Conservation (phyloP, 352 stramenopile species). For the Phytophthora kernoviae region DNA sequence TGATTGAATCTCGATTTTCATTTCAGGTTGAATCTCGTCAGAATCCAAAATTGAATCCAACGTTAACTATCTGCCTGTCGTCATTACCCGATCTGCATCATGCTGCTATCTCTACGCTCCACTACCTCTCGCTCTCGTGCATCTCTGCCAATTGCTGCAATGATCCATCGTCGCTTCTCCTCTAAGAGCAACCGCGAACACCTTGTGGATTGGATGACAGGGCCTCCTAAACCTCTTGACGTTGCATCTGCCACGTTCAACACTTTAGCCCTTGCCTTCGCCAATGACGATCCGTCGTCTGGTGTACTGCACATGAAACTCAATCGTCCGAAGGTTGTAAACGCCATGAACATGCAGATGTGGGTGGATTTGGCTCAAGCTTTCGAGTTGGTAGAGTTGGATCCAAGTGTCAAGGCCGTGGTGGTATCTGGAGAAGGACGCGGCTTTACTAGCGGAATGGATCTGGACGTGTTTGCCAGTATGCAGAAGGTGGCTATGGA, state of each 20-base stretch:
- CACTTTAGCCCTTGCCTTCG: constrained; percentile 47
- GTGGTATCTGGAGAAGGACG: constrained; percentile 81
- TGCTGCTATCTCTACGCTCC: constrained; percentile 18
- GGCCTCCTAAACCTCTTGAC: constrained; percentile 42
- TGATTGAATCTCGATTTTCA: no score
- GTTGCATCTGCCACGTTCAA: constrained; percentile 49
- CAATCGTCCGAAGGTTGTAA: constrained; percentile 82
- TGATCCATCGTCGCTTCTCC: constrained; percentile 12
- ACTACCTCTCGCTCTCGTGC: constrained; percentile 6
- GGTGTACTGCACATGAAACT: constrained; percentile 83
- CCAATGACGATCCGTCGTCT: constrained; percentile 37
- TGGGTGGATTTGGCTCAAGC: constrained; percentile 78
- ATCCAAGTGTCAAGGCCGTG: constrained; percentile 73
- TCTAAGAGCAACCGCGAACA: constrained; percentile 52
- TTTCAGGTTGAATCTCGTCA: constrained; percentile 24
- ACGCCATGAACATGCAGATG: constrained; percentile 92
- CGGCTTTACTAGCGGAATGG: constrained; percentile 89
- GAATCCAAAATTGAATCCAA: constrained; percentile 8
- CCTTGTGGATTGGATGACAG: constrained; percentile 62
- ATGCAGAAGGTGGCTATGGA: constrained; percentile 67
- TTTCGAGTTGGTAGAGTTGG: constrained; percentile 71
- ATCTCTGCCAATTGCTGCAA: background rate
- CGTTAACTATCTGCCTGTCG: background rate
- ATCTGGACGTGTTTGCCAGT: constrained; percentile 83
- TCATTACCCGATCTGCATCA: constrained; percentile 1